These are phyloP conservation scores for Colletotrichum sp. DNA, from an alignment of 2,329 filamentous ascomycete genomes.

Conservation along the genomic window DNA sequence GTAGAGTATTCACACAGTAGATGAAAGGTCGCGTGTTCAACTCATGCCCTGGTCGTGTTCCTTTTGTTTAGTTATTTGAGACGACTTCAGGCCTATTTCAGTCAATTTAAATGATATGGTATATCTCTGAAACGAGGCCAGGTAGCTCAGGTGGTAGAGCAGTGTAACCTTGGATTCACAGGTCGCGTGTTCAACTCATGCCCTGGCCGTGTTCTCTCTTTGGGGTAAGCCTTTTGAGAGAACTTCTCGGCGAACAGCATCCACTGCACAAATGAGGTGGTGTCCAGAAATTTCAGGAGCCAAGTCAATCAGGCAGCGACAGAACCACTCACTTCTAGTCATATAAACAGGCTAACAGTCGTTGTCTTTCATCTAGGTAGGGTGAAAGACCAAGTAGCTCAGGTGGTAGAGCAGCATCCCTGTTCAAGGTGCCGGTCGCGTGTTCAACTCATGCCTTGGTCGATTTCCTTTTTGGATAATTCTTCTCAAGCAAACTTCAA, in stretches of 20 bases:
- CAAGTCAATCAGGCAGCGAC: not conserved
- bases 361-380: not conserved
- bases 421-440: not conserved
- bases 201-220: not conserved
- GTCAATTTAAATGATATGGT: rapidly evolving
- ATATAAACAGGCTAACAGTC: not conserved
- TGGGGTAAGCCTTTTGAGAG: not conserved
- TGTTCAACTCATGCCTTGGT: not conserved
- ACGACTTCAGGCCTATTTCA: not conserved
- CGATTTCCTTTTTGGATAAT: not conserved
- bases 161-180: not conserved
- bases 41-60: not conserved
- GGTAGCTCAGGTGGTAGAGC: not conserved
- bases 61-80: not conserved
- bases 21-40: not conserved
- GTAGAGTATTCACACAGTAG: not conserved
- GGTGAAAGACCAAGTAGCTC: not conserved
- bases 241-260: not conserved
- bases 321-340: not conserved
- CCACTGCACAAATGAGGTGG: not conserved
- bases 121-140: not conserved
- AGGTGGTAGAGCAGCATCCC: not conserved
- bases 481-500: no score
- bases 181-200: not conserved
- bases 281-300: not conserved